These are phyloP conservation scores for Euphorbia lathyris DNA, from an alignment of 345 rosid species.

Conservation along the genomic window DNA sequence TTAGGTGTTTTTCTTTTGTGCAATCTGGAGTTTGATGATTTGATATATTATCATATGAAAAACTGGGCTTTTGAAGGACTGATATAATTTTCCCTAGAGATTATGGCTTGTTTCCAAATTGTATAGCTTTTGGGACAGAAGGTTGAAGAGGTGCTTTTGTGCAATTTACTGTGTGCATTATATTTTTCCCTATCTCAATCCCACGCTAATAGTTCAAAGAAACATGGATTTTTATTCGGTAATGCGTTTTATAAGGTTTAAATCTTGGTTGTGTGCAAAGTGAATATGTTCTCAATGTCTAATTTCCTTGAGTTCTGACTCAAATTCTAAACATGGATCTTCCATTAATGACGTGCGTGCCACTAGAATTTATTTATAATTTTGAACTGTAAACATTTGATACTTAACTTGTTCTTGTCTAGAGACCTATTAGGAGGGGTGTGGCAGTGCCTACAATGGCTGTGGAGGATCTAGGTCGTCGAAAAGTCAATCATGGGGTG, in stretches of 20 bases:
- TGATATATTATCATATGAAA: no score
- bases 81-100: no score
- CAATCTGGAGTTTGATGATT: no score
- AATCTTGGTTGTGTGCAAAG: neutral
- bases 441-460: slow-evolving; percentile 67
- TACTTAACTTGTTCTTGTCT: slow-evolving; percentile 19
- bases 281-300: neutral
- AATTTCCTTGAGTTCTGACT: neutral
- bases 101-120: no score
- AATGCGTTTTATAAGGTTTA: neutral
- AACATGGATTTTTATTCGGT: neutral
- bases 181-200: neutral
- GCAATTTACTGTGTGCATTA: neutral
- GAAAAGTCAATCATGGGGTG: slow-evolving; percentile 62
- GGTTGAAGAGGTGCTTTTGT: no score
- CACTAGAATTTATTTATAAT: no score
- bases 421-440: slow-evolving; percentile 86
- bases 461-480: slow-evolving; percentile 87
- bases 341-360: neutral
- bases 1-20: no score
- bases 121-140: no score
- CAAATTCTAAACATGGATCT: neutral
- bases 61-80: no score
- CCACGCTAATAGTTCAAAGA: neutral
- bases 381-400: neutral